Conservation (phyloP, 148 eudicot species). For the Amaranthus hypochondriacus region DNA sequence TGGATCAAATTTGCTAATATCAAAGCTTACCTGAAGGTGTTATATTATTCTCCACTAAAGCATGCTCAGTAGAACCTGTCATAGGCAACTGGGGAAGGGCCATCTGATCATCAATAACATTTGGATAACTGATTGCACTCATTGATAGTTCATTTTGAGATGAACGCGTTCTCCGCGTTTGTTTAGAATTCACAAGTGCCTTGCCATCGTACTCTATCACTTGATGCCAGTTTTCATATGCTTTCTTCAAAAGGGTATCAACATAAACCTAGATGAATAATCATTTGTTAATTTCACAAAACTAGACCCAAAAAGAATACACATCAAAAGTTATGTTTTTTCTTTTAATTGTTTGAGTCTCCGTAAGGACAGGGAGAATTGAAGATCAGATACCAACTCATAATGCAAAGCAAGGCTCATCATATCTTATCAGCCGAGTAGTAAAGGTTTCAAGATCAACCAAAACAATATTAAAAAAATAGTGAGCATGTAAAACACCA, state of each 20-base stretch:
- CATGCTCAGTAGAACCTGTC: slow-evolving; percentile 42
- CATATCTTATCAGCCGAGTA: too few relatives aligned
- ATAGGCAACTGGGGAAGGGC: slow-evolving; percentile 44
- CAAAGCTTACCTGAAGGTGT: slow-evolving; percentile 45
- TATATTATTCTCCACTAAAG: slow-evolving; percentile 40
- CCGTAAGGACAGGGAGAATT: not conserved
- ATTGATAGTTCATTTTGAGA: slow-evolving; percentile 44
- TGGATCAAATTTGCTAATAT: too few relatives aligned
- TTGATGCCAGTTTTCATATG: slow-evolving; percentile 90
- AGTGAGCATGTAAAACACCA: too few relatives aligned
- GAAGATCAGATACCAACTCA: not conserved
- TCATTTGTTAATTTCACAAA: not conserved
- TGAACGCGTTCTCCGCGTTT: slow-evolving; percentile 47
- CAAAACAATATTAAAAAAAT: too few relatives aligned
- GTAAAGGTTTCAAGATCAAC: too few relatives aligned
- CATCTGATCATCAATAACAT: slow-evolving; percentile 47
- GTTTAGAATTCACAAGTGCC: slow-evolving; percentile 64
- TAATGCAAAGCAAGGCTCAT: too few relatives aligned
- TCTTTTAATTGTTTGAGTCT: not conserved
- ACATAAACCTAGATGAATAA: slow-evolving; percentile 56
- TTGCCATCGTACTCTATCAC: slow-evolving; percentile 93
- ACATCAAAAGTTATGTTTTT: not conserved
- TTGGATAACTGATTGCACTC: slow-evolving; percentile 42
- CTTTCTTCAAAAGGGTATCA: slow-evolving; percentile 78
- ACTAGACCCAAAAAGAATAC: not conserved